Evolutionary conservation across 148 eudicot genomes (phyloP).

Genomic region (Nepenthes gracilis): DNA sequence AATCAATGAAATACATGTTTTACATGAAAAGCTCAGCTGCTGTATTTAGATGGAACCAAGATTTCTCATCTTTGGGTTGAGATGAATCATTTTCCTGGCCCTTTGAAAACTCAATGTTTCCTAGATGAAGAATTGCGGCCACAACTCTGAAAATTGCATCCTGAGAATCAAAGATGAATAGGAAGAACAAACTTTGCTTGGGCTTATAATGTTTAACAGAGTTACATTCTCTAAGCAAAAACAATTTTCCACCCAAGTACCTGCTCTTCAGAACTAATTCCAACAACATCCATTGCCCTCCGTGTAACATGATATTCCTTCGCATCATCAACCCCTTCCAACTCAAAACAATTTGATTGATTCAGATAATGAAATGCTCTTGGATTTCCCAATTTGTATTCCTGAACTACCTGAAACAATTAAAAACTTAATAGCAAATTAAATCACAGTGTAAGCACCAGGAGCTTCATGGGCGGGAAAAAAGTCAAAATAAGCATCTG

Average conservation of each 20-base stretch:
- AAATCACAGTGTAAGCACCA: background rate
- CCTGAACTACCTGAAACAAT: constrained; percentile 54
- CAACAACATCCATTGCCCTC: constrained; percentile 97
- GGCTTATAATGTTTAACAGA: background rate
- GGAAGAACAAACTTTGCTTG: constrained; percentile 7
- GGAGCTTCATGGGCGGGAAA: background rate
- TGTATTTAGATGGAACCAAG: constrained; percentile 74
- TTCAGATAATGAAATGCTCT: constrained; percentile 85
- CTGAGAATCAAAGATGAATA: constrained; percentile 26
- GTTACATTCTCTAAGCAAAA: constrained; percentile 1
- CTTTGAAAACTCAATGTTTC: constrained; percentile 85
- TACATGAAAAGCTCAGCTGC: constrained; percentile 96
- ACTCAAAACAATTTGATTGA: constrained; percentile 76
- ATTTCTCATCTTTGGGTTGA: constrained; percentile 90
- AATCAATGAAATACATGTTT: constrained; percentile 11
- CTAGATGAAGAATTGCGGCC: constrained; percentile 93
- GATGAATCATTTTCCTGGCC: constrained; percentile 92
- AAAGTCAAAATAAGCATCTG: background rate
- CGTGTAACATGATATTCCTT: constrained; percentile 81
- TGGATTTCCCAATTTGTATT: constrained; percentile 79
- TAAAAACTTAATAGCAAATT: background rate
- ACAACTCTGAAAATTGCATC: constrained; percentile 94
- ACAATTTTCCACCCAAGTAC: constrained; percentile 19
- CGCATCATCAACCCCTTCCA: constrained; percentile 83
- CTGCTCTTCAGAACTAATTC: constrained; percentile 86